Evolutionary conservation across 2,329 filamentous ascomycete species (phyloP), one percentile per base, ranked within the genome.

Genomic region (Nemania diffusa): DNA sequence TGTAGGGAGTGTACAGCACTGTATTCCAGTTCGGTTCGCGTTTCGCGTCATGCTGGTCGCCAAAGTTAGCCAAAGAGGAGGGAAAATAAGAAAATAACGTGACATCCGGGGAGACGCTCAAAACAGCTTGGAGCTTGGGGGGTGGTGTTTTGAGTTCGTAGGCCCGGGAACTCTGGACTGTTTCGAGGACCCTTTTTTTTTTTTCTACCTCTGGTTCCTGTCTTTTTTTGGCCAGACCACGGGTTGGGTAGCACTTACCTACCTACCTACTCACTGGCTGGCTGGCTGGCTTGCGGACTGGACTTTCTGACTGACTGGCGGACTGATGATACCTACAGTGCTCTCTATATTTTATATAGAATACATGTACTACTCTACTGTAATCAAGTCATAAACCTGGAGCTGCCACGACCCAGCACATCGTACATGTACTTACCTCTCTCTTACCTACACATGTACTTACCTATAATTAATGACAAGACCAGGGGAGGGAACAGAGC

Each of bases 51-150:
- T 65, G 64, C 53, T 70, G 60, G 60, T 34, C 17, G 62, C 66
- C 63, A 53, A 60, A 64, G 57, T 42, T 34, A 62, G 64, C 66
- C 69, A 67, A 59, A 69, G 64, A 55, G 57, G 46, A 67, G 37
- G 24, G 32, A 34, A 42, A 46, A 44, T 26, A 32, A 22, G 37
- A 51, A 4, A 65, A 67, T 67, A 64, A 62, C 66, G 69, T 70
- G 69, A 68, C 65, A 70, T 68, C 50, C 62, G 67, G 53, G 46
- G 56, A 59, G 65, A 46, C 51, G 58, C 58, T 64, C 70, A 62
- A 73, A 70, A 70, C 70, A 73, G 68, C 72, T 72, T 66, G 59
- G n/a, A n/a, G n/a, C n/a, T n/a, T n/a, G n/a, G n/a, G 61, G 56
- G 57, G 53, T 64, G 57, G 64, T 65, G 57, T 68, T 62, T 59